A percentile compares a stretch with the other conserved stretches of the same genome.
These are phyloP conservation scores for Monosporascus sp. DNA, from an alignment of 2,329 filamentous ascomycete genomes.

Conservation along the genomic window DNA sequence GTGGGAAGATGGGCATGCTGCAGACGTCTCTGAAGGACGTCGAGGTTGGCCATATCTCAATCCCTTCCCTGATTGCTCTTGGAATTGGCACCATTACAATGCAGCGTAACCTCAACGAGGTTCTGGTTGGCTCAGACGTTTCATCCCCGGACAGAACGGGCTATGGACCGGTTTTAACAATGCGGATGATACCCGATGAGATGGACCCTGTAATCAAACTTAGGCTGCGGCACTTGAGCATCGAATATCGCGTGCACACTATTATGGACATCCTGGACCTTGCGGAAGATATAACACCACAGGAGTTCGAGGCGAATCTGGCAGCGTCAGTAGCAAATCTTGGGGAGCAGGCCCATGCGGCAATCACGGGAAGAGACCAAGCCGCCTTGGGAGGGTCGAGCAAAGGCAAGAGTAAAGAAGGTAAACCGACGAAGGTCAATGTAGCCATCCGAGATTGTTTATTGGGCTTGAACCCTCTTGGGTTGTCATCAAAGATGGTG, in stretches of 20 bases:
- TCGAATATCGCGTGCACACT: constrained; percentile 87
- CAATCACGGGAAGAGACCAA: constrained; percentile 32
- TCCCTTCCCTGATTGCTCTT: constrained; percentile 79
- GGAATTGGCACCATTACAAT: constrained; percentile 61
- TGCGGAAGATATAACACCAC: constrained; percentile 58
- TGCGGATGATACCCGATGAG: constrained; percentile 87
- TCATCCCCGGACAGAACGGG: constrained; percentile 21
- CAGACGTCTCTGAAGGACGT: constrained; percentile 55
- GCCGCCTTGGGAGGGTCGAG: constrained; percentile 4
- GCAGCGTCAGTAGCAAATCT: constrained; percentile 76
- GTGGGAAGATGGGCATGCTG: constrained; percentile 62
- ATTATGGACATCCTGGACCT: constrained; percentile 75
- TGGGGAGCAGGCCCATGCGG: constrained; percentile 56
- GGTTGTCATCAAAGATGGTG: constrained; percentile 68
- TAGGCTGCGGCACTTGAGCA: constrained; percentile 74
- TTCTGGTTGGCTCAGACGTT: constrained; percentile 58
- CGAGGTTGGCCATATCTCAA: constrained; percentile 74
- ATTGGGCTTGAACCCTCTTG: constrained; percentile 77
- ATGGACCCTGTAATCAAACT: constrained; percentile 87
- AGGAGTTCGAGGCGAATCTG: constrained; percentile 71
- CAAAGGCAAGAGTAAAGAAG: constrained; percentile 24
- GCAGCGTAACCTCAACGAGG: constrained; percentile 62
- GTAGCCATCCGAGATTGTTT: constrained; percentile 77
- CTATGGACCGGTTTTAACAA: constrained; percentile 64
- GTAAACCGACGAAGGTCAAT: constrained; percentile 63